Conservation (phyloP, 2,329 filamentous ascomycete genomes). For the Exserohilum rostratum region DNA sequence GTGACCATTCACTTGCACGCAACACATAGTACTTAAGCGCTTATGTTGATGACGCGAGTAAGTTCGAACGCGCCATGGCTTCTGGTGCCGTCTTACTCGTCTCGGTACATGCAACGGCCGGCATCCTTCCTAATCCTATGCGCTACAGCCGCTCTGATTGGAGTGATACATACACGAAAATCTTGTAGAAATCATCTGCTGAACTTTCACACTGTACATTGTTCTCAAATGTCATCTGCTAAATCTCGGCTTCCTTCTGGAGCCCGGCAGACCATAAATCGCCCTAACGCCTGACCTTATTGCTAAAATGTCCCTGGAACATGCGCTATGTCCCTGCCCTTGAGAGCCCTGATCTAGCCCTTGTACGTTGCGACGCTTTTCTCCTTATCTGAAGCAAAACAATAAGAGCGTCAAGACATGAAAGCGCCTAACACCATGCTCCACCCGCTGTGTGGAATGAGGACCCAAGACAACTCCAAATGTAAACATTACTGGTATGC, state of each 20-base stretch:
- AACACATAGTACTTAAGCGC: slow-evolving; percentile 1
- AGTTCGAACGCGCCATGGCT: background rate
- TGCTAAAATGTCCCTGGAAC: background rate
- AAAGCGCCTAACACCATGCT: slow-evolving; percentile 2
- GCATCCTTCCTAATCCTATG: background rate
- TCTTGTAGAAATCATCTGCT: background rate
- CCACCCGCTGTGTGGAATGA: slow-evolving; percentile 2
- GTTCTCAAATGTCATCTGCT: background rate
- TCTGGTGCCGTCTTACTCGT: background rate
- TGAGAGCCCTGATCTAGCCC: background rate
- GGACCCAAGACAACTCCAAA: background rate
- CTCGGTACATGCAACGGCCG: background rate
- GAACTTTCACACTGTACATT: background rate
- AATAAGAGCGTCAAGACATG: background rate
- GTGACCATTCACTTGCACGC: slow-evolving; percentile 1
- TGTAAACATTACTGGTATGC: background rate
- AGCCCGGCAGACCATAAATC: background rate
- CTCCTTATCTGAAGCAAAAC: background rate
- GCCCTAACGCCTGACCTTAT: background rate
- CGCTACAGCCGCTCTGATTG: background rate
- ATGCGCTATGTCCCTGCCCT: background rate
- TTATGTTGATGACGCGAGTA: background rate
- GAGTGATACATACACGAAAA: background rate
- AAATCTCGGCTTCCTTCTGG: background rate
- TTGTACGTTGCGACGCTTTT: background rate